A percentile compares a stretch with the other conserved stretches of the same genome.
Conservation (phyloP, 1,139 yeast species). For the Geotrichum carabidarum region DNA sequence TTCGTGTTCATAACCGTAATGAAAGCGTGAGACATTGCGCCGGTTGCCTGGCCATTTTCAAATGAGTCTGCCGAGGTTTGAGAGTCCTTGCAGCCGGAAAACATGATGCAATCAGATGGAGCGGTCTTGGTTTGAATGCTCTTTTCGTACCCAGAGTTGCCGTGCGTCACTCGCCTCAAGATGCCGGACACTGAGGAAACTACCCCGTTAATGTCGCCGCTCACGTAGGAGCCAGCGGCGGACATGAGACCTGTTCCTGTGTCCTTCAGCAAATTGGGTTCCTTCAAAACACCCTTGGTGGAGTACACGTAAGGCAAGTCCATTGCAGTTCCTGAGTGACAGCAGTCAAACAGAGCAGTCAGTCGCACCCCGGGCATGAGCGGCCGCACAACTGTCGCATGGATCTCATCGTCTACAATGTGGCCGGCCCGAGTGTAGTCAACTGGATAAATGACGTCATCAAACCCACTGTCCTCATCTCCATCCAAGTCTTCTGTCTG, state of each 20-base stretch:
- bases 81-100: conserved; percentile 88
- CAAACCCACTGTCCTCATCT: conserved; percentile 86
- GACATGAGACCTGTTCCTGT: conserved; percentile 71
- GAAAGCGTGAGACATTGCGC: conserved; percentile 94
- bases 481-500: conserved; percentile 74
- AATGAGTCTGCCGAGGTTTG: conserved; percentile 76
- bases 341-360: conserved; percentile 85
- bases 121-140: conserved; percentile 61
- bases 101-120: conserved; percentile 80
- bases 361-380: conserved; percentile 78
- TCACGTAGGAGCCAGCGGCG: conserved; percentile 66
- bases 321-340: conserved; percentile 88
- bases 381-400: conserved; percentile 70
- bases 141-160: conserved; percentile 42
- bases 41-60: conserved; percentile 74
- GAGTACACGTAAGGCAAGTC: conserved; percentile 87
- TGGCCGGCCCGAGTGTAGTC: conserved; percentile 74
- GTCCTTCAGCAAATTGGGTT: conserved; percentile 80
- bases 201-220: conserved; percentile 62
- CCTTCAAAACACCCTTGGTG: conserved; percentile 86
- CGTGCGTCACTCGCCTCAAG: conserved; percentile 44
- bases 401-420: conserved; percentile 80
- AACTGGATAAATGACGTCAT: conserved; percentile 86
- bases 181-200: conserved; percentile 47
- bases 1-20: conserved; percentile 60